Conservation (phyloP, 805 yeast genomes). For the Cyberlindnera mississippiensis region DNA sequence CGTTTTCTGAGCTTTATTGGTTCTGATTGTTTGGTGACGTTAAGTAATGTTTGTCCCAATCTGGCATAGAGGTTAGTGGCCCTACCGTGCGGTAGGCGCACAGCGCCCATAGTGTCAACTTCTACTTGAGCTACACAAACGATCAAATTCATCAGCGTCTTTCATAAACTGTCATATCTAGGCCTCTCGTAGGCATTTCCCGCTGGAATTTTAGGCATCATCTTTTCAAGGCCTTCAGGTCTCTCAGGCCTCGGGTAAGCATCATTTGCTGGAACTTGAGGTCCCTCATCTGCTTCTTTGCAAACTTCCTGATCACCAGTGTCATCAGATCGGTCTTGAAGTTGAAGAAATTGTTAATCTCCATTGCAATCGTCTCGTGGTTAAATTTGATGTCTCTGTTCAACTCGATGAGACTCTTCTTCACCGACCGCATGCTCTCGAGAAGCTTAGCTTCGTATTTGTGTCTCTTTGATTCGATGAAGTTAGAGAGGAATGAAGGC, state of each 20-base stretch:
- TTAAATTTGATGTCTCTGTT: slow-evolving; percentile 43
- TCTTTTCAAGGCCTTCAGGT: slow-evolving; percentile 12
- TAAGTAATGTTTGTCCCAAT: no score
- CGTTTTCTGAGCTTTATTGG: no score
- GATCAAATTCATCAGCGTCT: no score
- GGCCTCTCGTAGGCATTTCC: no score
- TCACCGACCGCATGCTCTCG: slow-evolving; percentile 37
- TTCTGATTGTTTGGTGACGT: no score
- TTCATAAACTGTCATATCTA: no score
- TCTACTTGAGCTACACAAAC: no score
- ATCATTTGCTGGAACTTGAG: slow-evolving; percentile 23
- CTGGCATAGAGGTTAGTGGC: no score
- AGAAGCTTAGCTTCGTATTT: slow-evolving; percentile 43
- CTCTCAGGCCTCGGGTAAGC: slow-evolving; percentile 18
- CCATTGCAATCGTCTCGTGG: slow-evolving; percentile 64
- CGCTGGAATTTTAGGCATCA: no score
- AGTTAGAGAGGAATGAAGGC: slow-evolving; percentile 29
- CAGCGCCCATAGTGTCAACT: no score
- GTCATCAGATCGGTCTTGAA: slow-evolving; percentile 42
- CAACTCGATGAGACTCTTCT: slow-evolving; percentile 39
- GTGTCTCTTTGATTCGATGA: slow-evolving; percentile 50
- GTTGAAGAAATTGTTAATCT: slow-evolving; percentile 53
- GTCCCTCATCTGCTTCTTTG: slow-evolving; percentile 27
- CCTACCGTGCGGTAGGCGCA: no score
- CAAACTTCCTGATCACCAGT: slow-evolving; percentile 35